Base-by-base conservation (phyloP, 2,329 filamentous ascomycete genomes). In the Drechslerella coelobrocha region DNA sequence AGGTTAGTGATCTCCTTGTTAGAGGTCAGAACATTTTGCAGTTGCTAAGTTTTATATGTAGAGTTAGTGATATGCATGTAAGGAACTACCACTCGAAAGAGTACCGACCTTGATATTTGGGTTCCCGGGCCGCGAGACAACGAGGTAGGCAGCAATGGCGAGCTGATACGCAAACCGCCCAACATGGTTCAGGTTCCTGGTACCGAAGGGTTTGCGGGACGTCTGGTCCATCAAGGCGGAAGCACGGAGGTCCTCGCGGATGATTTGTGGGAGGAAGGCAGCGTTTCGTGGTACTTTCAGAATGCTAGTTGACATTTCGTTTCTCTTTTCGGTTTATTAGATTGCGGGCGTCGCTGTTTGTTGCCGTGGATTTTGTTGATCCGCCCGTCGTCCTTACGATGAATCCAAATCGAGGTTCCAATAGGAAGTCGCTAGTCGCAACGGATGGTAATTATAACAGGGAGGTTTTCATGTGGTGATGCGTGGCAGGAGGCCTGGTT, bases 201-300 rank as follows among this genome's bases (percentile, higher is more conserved):
- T 34, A 4, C 41, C 37, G 51, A 68, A 37, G 0, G 63, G 63
- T 23, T 43, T 41, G 7, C 56, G 55, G 17, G n/a, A 1, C 6
- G 31, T 61, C 17, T 56, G 55, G 17, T 56, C 56, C 55, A 61
- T 68, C 47, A 68, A 41, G 19, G 55, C 55, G 0, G 63, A 68
- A n/a, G 31, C 7, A 7, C 51, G 48, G 17, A 68, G 63, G 23
- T 68, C 55, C 19, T 61, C 63, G 6, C 41, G 5, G 3, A 27
- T 26, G 17, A 68, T 68, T 5, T 52, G 19, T 9, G 62, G 62
- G 8, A 68, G 62, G 10, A 17, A 1, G 17, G 55, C n/a, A n/a
- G n/a, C 12, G 23, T 23, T 24, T 10, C 29, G 7, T 1, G 62
- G 54, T 9, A 68, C 62, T 6, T n/a, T 17, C 2, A 60, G 27